These are phyloP conservation scores for Candida easanensis DNA, from an alignment of 805 yeast species.

Conservation along the genomic window DNA sequence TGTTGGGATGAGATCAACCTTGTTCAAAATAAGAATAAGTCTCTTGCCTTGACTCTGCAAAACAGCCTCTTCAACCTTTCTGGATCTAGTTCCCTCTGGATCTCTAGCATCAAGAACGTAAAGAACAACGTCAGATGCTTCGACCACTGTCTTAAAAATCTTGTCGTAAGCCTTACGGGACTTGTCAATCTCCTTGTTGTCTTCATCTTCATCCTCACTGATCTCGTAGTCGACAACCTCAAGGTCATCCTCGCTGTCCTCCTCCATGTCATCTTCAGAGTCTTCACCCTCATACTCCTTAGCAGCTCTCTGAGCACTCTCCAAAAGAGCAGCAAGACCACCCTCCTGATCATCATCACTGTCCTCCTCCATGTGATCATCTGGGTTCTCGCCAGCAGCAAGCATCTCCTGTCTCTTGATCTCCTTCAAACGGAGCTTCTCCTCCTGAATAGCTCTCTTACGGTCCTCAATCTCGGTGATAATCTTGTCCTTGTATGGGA, in stretches of 20 bases:
- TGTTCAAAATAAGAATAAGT: constrained; percentile 81
- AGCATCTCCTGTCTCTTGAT: constrained; percentile 41
- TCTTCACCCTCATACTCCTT: constrained; percentile 62
- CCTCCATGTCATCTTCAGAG: constrained; percentile 41
- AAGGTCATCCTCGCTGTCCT: constrained; percentile 39
- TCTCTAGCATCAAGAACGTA: constrained; percentile 98
- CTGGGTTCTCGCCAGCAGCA: constrained; percentile 36
- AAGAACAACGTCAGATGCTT: constrained; percentile 83
- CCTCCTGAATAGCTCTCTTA: constrained; percentile 54
- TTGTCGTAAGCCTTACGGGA: constrained; percentile 92
- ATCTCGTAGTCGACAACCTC: constrained; percentile 51
- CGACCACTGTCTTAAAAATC: constrained; percentile 89
- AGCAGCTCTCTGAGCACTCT: constrained; percentile 89
- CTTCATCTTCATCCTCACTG: constrained; percentile 41
- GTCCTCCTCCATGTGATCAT: constrained; percentile 35
- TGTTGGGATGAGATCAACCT: constrained; percentile 90
- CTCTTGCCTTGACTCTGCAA: constrained; percentile 78
- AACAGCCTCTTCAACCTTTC: constrained; percentile 87
- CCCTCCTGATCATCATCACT: constrained; percentile 36
- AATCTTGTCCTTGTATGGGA: constrained; percentile 89
- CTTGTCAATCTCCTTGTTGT: constrained; percentile 54
- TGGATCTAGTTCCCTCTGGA: constrained; percentile 92
- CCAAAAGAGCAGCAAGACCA: constrained; percentile 80
- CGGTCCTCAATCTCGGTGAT: constrained; percentile 66
- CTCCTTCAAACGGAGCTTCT: constrained; percentile 48